These are phyloP conservation scores for Auriscalpium microsporum DNA, from an alignment of 768 basidiomycete species.

Conservation along the genomic window DNA sequence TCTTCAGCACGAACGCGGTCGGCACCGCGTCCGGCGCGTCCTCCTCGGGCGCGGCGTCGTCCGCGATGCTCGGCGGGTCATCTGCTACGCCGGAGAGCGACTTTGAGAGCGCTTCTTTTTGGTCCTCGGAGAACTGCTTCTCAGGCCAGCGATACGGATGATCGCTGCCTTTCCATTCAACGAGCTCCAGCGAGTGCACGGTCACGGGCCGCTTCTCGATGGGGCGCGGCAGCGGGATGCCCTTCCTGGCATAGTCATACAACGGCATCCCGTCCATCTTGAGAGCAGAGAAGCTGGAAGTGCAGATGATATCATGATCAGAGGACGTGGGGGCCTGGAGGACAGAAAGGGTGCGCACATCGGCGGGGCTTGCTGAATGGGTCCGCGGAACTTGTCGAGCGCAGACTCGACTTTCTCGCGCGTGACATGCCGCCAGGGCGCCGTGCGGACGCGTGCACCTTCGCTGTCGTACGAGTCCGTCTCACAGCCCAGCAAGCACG, in stretches of 20 bases:
- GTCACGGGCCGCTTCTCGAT: conserved; percentile 81
- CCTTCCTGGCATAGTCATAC: conserved; percentile 91
- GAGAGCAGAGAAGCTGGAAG: conserved; percentile 81
- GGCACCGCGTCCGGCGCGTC: conserved; percentile 35
- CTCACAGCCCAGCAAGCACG: conserved; percentile 86
- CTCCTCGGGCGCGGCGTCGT: conserved; percentile 21
- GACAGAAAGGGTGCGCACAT: conserved; percentile 44
- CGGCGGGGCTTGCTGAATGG: conserved; percentile 86
- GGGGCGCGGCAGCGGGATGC: conserved; percentile 87
- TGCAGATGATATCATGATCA: too few species aligned
- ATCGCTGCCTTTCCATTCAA: conserved; percentile 69
- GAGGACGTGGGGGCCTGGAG: not conserved
- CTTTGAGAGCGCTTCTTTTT: conserved; percentile 59
- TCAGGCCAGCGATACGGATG: conserved; percentile 75
- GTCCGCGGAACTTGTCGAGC: conserved; percentile 70
- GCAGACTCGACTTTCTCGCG: conserved; percentile 60
- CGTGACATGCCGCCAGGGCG: conserved; percentile 81
- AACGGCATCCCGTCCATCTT: conserved; percentile 97
- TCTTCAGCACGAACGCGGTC: conserved; percentile 75
- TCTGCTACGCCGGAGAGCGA: conserved; percentile 45
- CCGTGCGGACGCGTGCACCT: conserved; percentile 68
- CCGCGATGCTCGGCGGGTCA: conserved; percentile 27
- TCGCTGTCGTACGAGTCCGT: conserved; percentile 94
- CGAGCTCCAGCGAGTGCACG: conserved; percentile 71
- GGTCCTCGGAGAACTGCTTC: conserved; percentile 56